Percentiles rank a stretch among this genome's conserved stretches.
These are phyloP conservation scores for Eutypella sp. DNA, from an alignment of 2,329 filamentous ascomycete genomes.

Conservation along the genomic window DNA sequence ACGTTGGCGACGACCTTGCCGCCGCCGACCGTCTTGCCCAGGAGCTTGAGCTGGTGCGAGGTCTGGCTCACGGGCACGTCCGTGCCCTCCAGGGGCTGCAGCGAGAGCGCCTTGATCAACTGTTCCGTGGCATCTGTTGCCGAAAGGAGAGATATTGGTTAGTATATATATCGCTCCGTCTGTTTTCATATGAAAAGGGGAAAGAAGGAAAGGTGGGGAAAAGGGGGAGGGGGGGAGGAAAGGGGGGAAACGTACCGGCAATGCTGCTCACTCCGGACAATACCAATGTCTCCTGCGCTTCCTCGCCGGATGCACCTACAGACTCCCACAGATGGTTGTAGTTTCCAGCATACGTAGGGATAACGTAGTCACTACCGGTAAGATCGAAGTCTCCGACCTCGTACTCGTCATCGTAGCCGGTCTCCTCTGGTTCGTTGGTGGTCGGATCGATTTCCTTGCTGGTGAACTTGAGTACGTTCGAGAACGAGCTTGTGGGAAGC, in stretches of 20 bases:
- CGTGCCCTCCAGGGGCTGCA: constrained; percentile 91
- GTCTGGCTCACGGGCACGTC: constrained; percentile 84
- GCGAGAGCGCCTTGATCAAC: constrained; percentile 76
- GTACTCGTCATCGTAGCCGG: constrained; percentile 95
- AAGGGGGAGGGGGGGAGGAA: no score
- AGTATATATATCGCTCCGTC: constrained; percentile 1
- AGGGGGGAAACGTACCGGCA: constrained; percentile 58
- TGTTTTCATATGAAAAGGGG: constrained; percentile 7
- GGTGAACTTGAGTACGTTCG: constrained; percentile 92
- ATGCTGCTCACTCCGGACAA: constrained; percentile 87
- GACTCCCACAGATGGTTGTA: constrained; percentile 97
- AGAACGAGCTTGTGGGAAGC: constrained; percentile 78
- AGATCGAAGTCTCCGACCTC: constrained; percentile 92
- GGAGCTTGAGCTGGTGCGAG: constrained; percentile 90
- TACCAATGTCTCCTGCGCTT: constrained; percentile 86
- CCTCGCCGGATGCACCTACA: constrained; percentile 80
- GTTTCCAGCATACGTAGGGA: constrained; percentile 89
- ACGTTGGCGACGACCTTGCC: constrained; percentile 83
- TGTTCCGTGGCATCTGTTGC: constrained; percentile 84
- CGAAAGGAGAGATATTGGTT: no score
- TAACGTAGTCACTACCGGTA: constrained; percentile 85
- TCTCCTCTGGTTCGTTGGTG: constrained; percentile 86
- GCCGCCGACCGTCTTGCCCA: constrained; percentile 90
- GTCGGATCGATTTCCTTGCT: constrained; percentile 97
- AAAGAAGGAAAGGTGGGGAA: constrained; percentile 3